Evolutionary conservation across 192 early-diverging fungal species (phyloP).

Genomic region (Pilaira anomala): DNA sequence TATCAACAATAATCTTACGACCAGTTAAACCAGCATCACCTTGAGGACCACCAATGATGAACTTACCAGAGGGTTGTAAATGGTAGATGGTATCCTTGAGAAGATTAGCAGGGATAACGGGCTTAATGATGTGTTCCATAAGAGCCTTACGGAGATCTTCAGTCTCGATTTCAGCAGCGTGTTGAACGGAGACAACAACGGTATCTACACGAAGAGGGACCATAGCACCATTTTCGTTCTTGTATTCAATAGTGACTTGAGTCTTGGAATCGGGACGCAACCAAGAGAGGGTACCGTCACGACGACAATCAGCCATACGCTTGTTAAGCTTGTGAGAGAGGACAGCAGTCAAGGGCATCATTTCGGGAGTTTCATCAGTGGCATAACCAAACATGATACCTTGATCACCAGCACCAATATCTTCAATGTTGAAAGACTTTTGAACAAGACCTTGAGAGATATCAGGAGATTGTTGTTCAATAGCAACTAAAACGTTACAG

Average conservation of each 20-base stretch:
- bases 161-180: conserved; percentile 83
- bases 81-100: conserved; percentile 93
- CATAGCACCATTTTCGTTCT: conserved; percentile 90
- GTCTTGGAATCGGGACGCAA: conserved; percentile 99
- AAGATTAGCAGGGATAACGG: conserved; percentile 89
- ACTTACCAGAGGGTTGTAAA: conserved; percentile 97
- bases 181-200: conserved; percentile 97
- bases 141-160: conserved; percentile 83
- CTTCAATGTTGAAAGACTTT: conserved; percentile 85
- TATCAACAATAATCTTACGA: conserved; percentile 42
- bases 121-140: conserved; percentile 89
- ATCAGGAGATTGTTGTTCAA: conserved; percentile 99
- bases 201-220: conserved; percentile 95
- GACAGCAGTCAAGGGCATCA: conserved; percentile 95
- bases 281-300: conserved; percentile 86
- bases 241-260: conserved; percentile 99
- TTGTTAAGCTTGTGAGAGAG: conserved; percentile 98
- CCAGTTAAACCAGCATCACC: conserved; percentile 99
- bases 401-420: conserved; percentile 99
- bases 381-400: conserved; percentile 95
- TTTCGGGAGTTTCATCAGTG: conserved; percentile 98
- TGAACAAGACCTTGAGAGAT: conserved; percentile 97
- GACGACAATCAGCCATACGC: conserved; percentile 93
- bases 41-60: conserved; percentile 99
- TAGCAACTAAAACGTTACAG: conserved; percentile 99